Base-by-base conservation (phyloP, 257 asterid genomes). In the Gentiana dahurica region DNA sequence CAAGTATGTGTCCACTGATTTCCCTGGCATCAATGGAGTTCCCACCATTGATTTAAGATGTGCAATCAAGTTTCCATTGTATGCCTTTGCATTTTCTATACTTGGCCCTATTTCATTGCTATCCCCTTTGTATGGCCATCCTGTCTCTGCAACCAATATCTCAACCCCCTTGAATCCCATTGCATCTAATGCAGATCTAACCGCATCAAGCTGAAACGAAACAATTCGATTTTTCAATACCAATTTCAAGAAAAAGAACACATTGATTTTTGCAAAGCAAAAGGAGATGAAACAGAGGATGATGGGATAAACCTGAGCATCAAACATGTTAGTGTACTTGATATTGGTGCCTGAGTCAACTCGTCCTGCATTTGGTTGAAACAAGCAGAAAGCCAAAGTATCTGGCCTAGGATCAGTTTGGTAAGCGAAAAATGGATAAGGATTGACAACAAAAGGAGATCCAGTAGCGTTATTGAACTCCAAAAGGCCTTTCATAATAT, bases 111-210 rank as follows among this genome's bases (percentile, higher is more conserved):
- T 78, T 63, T 85, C 89, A 44, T 71, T 59, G 71, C 51, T 51
- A 15, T 82, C 95, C 39, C 95, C 95, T 69, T 75, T 80, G 75
- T 78, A 80, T 34, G 95, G 95, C 95, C 95, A 85, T 36, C 95
- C 92, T 0, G 92, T 85, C 63, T 85, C 95, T 0, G 92, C 92
- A 34, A 85, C 75, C 49, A 76, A 80, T 33, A 85, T 80, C 71
- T 82, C 95, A 10, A 85, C 89, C 2, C 73, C 83, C 61, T 63
- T 64, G 71, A 76, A 82, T 2, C 85, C 95, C 70, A 82, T 64
- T 0, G 64, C 69, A 5, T 82, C 74, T 32, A 85, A 35, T 5
- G 92, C 89, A 24, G 83, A 66, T 64, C 86, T 73, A 3, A 85
- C 68, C 4, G 89, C 84, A 74, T 85, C 95, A 64, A 85, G 55